Percentiles rank a stretch among this genome's conserved stretches.
phyloP scores from a whole-genome alignment of 1,284 basidiomycete species.

The Apiotrichum mycotoxinovorans region DNA sequence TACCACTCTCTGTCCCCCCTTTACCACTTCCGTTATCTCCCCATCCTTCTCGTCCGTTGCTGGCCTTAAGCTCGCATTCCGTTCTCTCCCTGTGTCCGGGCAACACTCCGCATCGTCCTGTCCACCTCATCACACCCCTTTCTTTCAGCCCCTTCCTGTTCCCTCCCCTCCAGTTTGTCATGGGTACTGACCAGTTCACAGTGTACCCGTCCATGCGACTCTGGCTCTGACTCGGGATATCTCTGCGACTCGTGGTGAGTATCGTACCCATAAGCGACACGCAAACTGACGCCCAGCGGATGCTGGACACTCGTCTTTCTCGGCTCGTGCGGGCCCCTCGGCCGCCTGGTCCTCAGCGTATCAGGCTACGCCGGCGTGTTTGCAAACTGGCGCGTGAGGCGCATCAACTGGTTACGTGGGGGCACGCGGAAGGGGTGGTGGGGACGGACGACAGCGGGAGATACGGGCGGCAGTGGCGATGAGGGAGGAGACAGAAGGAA shows the following conservation, averaged over 20 bases:
- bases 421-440: background rate
- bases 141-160: background rate
- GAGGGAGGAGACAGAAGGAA: no score
- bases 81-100: no score
- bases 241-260: background rate
- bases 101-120: background rate
- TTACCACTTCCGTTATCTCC: no score
- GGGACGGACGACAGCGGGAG: background rate
- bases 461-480: no score
- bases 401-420: background rate
- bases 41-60: no score
- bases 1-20: no score
- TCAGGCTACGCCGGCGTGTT: background rate
- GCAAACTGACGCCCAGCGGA: background rate
- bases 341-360: background rate
- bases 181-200: background rate
- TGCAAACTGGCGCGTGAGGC: background rate
- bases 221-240: background rate
- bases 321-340: background rate
- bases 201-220: background rate
- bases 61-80: background rate
- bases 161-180: background rate
- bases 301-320: constrained; percentile 2
- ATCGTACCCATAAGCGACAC: no score
- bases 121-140: background rate